A percentile compares a stretch with the other conserved stretches of the same genome.
Conservation (phyloP, 2,329 filamentous ascomycete genomes). For the Pyrenochaeta sp. region DNA sequence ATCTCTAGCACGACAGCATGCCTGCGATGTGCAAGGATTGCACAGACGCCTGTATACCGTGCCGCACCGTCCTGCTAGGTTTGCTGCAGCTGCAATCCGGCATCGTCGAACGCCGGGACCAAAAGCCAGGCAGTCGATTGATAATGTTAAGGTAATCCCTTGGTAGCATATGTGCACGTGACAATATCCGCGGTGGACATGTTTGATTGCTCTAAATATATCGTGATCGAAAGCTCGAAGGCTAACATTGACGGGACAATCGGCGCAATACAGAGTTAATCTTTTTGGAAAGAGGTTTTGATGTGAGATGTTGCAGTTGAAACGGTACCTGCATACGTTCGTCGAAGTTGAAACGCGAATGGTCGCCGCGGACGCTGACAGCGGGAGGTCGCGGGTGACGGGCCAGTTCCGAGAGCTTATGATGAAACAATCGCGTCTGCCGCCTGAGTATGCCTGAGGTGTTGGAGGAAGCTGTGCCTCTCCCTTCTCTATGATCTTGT, state of each 20-base stretch:
- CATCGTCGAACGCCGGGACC: too few relatives aligned
- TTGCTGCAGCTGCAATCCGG: too few relatives aligned
- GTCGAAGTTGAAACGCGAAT: constrained; percentile 38
- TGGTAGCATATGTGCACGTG: too few relatives aligned
- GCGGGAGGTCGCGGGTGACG: constrained; percentile 10
- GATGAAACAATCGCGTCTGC: constrained; percentile 30
- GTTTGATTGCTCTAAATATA: too few relatives aligned
- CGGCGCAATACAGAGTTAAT: too few relatives aligned
- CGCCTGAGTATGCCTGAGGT: constrained; percentile 10
- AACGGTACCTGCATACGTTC: constrained; percentile 45
- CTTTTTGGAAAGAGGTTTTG: constrained; percentile 2
- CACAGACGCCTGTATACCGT: constrained; percentile 23
- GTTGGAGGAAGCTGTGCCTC: constrained; percentile 12
- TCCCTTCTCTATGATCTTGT: constrained; percentile 29
- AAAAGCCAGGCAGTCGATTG: too few relatives aligned
- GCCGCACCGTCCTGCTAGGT: background rate
- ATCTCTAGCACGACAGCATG: constrained; percentile 19
- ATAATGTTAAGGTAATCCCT: too few relatives aligned
- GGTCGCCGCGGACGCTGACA: constrained; percentile 11
- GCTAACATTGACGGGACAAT: too few relatives aligned
- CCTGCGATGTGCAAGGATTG: constrained; percentile 25
- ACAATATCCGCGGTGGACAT: background rate
- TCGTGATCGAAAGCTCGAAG: too few relatives aligned
- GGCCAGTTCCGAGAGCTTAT: constrained; percentile 8
- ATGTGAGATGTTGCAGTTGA: constrained; percentile 23